phyloP scores from a whole-genome alignment of 306 rosid species.

The Dryas octopetala region DNA sequence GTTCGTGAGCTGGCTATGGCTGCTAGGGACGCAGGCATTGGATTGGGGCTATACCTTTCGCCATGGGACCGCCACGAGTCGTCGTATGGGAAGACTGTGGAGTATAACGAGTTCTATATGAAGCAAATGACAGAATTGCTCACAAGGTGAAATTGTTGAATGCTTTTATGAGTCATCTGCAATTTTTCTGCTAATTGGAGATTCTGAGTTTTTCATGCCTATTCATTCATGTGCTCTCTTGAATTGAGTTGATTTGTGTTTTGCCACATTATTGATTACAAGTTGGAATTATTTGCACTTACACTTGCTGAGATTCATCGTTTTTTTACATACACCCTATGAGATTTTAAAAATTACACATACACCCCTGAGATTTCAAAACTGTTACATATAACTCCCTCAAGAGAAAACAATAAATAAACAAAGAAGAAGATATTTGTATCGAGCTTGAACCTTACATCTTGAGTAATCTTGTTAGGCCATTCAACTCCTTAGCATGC shows the following conservation, averaged over 20 bases:
- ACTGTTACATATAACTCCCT: too few species aligned
- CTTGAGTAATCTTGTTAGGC: too few species aligned
- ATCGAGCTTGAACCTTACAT: too few species aligned
- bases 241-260: not conserved
- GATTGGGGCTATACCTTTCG: constrained; percentile 74
- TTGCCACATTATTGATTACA: not conserved
- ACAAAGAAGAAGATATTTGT: too few species aligned
- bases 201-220: not conserved
- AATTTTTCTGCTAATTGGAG: not conserved
- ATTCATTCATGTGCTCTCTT: not conserved
- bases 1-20: constrained; percentile 71
- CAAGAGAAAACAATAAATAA: too few species aligned
- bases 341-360: too few species aligned
- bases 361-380: too few species aligned
- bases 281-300: too few species aligned
- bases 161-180: not conserved
- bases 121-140: constrained; percentile 90
- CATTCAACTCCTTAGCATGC: too few species aligned
- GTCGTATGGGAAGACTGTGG: constrained; percentile 55
- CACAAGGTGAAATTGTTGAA: constrained; percentile 46
- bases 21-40: constrained; percentile 63
- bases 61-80: constrained; percentile 95
- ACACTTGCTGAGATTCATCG: too few species aligned
- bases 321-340: too few species aligned
- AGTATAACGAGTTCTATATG: constrained; percentile 67